phyloP scores from a whole-genome alignment of 441 rosid species.

The Gossypium schwendimanii region DNA sequence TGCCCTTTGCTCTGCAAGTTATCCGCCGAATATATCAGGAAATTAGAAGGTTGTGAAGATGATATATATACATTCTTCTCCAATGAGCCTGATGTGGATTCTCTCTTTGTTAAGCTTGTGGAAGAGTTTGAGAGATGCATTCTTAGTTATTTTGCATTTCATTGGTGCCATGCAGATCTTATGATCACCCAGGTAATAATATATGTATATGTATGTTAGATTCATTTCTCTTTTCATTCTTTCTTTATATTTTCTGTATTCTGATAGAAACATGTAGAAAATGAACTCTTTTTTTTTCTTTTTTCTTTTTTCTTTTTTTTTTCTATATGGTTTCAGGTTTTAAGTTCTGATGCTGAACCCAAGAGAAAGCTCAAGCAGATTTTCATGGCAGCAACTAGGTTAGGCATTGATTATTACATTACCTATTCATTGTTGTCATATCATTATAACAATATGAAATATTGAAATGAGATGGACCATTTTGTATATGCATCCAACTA shows the following conservation, averaged over 20 bases:
- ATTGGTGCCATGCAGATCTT: slow-evolving; percentile 88
- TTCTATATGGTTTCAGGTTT: slow-evolving; percentile 36
- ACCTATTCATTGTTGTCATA: neutral
- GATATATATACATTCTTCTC: slow-evolving; percentile 72
- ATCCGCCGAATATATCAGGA: slow-evolving; percentile 74
- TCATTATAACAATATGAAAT: neutral
- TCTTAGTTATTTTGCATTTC: slow-evolving; percentile 92
- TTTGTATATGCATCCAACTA: neutral
- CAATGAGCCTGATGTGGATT: slow-evolving; percentile 66
- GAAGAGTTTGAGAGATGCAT: slow-evolving; percentile 96
- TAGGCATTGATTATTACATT: slow-evolving; percentile 11
- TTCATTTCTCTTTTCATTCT: neutral
- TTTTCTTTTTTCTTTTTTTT: neutral
- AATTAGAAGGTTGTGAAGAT: slow-evolving; percentile 67
- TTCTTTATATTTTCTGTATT: neutral
- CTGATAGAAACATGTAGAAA: neutral
- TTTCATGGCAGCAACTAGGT: slow-evolving; percentile 95
- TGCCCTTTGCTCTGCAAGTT: slow-evolving; percentile 83
- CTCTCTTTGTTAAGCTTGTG: slow-evolving; percentile 82
- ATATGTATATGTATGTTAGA: neutral
- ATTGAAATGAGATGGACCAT: neutral
- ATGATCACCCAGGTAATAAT: slow-evolving; percentile 66
- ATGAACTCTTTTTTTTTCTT: neutral
- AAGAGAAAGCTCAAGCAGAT: slow-evolving; percentile 81
- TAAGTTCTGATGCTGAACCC: slow-evolving; percentile 78